Evolutionary conservation across 192 early-diverging fungal species (phyloP), one percentile per base, ranked within the genome.

Genomic region (Lobosporangium transversale): DNA sequence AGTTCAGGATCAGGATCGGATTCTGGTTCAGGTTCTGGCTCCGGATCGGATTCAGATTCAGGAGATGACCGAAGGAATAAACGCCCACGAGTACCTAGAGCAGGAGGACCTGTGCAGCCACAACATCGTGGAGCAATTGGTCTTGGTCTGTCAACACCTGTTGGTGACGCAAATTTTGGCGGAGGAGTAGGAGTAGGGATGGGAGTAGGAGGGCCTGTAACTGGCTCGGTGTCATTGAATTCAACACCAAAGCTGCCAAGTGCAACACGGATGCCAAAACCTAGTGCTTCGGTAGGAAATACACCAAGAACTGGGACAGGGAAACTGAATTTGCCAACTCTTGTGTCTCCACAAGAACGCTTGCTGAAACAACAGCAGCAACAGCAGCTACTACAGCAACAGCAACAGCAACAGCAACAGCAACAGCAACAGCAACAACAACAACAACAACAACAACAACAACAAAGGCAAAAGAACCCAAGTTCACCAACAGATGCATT

Each of bases 1-100:
- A 52, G 36, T 45, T 71, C 69, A 20, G 69, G 73, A 52, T 76
- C 73, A 15, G 64, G 59, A 7, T 67, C 73, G 0, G 73, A 62
- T 30, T 76, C 73, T 0, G 59, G 59, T 11, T 76, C 73, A 27
- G 73, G 37, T 36, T 62, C 71, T 1, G 71, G 49, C 12, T 75
- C 73, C 5, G 63, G 58, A 1, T 66, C 64, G 12, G 64, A 61
- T 37, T 66, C 70, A 20, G 69, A 63, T 0, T 64, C 70, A 17
- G 62, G 32, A 23, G 3, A 27, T 6, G 62, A 51, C 5, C 60
- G 44, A 20, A 10, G n/a, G 8, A 57, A 15, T 26, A 74, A 45
- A n/a, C 30, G 35, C 12, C 3, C 30, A 23, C 45, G 8, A 10
- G 7, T 40, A 40, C 7, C 37, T 40, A n/a, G n/a, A 43, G 40